Conservation (phyloP, 257 asterid genomes). For the Gentiana macrophylla region DNA sequence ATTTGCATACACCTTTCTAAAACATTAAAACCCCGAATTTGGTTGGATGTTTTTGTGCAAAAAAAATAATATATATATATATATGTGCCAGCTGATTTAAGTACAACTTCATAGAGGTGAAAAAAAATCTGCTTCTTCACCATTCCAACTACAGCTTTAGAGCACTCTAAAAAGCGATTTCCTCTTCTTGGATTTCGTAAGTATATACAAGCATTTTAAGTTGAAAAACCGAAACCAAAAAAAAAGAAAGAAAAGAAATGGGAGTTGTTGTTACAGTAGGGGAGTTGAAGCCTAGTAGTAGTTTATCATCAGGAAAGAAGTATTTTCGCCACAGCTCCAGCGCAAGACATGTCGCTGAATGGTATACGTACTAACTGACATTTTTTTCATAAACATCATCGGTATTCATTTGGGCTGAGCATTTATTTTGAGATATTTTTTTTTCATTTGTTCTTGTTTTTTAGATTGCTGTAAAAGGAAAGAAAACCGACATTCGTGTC, state of each 20-base stretch:
- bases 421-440: background rate
- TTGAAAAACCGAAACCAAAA: too few relatives aligned
- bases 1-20: conserved; percentile 11
- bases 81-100: conserved; percentile 5
- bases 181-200: too few relatives aligned
- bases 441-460: background rate
- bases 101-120: conserved; percentile 1
- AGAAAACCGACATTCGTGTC: too few relatives aligned
- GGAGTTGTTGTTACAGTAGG: conserved; percentile 59
- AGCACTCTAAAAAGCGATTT: too few relatives aligned
- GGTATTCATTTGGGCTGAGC: too few relatives aligned
- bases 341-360: conserved; percentile 65
- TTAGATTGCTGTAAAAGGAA: too few relatives aligned
- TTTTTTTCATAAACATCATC: too few relatives aligned
- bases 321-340: conserved; percentile 72
- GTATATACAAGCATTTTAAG: too few relatives aligned
- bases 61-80: background rate
- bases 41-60: background rate
- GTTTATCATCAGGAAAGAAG: conserved; percentile 63
- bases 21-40: conserved; percentile 29
- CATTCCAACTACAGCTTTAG: conserved; percentile 3
- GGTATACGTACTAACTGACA: conserved; percentile 27
- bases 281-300: conserved; percentile 66
- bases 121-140: background rate
- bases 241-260: conserved; percentile 26